phyloP scores from a whole-genome alignment of 78 protist species.

The Monocercomonoides exilis region DNA sequence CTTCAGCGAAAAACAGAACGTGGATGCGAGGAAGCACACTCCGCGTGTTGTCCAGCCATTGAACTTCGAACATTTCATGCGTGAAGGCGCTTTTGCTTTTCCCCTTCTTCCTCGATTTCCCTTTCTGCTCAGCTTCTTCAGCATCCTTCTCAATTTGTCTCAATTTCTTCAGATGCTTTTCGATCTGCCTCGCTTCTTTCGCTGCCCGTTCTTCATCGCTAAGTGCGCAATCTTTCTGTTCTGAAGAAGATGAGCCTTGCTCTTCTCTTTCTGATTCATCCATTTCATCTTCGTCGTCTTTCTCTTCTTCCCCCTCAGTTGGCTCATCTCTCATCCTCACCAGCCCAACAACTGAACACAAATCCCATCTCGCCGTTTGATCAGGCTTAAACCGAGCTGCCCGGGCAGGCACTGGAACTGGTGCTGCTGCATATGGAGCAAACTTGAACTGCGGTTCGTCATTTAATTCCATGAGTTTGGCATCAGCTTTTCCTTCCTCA shows the following conservation, averaged over 20 bases:
- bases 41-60: not conserved
- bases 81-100: too few species aligned
- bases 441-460: not conserved
- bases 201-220: too few species aligned
- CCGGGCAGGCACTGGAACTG: not conserved
- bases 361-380: not conserved
- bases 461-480: too few species aligned
- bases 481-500: too few species aligned
- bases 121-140: not conserved
- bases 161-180: too few species aligned
- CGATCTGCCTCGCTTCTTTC: not conserved
- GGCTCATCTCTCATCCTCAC: not conserved
- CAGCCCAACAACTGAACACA: not conserved
- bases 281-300: not conserved
- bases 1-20: conserved; percentile 36
- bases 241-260: too few species aligned
- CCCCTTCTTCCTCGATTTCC: too few species aligned
- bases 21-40: conserved; percentile 4
- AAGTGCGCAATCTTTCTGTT: too few species aligned
- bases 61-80: not conserved
- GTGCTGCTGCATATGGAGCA: not conserved
- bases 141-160: not conserved
- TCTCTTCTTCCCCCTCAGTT: not conserved
- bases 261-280: too few species aligned
- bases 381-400: not conserved